A percentile compares a stretch with the other conserved stretches of the same genome.
Evolutionary conservation across 495 filamentous ascomycete genomes (phyloP).

Genomic region (Aspergillus hancockii): DNA sequence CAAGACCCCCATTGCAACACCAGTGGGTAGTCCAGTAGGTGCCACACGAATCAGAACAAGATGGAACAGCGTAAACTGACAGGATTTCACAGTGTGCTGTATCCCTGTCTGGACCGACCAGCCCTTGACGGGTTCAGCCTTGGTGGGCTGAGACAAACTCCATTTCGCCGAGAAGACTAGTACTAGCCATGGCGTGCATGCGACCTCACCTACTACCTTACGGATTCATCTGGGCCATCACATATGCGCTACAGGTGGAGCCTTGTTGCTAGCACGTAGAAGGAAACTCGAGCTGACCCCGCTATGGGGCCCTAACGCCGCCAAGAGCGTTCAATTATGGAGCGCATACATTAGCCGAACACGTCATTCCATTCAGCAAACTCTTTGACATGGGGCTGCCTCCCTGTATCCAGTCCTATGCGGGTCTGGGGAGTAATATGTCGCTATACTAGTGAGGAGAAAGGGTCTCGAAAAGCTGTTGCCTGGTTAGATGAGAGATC

Average conservation of each 20-base stretch:
- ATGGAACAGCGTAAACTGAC: no score
- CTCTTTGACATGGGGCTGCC: background rate
- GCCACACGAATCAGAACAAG: no score
- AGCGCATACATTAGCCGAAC: constrained; percentile 8
- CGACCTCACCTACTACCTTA: background rate
- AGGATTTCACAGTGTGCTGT: no score
- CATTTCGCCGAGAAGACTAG: background rate
- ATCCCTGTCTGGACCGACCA: no score
- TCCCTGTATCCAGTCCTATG: background rate
- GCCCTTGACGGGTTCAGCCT: no score
- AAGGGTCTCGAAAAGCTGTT: background rate
- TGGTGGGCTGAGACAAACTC: background rate
- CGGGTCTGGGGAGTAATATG: background rate
- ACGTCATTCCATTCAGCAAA: constrained; percentile 2
- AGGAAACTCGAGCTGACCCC: background rate
- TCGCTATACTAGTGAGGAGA: background rate
- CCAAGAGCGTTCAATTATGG: constrained; percentile 3
- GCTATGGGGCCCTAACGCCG: constrained; percentile 1
- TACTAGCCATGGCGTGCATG: background rate
- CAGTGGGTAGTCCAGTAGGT: no score
- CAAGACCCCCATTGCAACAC: no score
- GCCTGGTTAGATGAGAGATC: no score
- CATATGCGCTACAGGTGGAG: background rate
- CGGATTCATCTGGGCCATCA: background rate
- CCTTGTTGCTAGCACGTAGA: background rate